Percentiles rank a stretch among this genome's conserved stretches.
Conservation (phyloP, 202 grass and related monocot species). For the Schoenoplectus tabernaemontani region DNA sequence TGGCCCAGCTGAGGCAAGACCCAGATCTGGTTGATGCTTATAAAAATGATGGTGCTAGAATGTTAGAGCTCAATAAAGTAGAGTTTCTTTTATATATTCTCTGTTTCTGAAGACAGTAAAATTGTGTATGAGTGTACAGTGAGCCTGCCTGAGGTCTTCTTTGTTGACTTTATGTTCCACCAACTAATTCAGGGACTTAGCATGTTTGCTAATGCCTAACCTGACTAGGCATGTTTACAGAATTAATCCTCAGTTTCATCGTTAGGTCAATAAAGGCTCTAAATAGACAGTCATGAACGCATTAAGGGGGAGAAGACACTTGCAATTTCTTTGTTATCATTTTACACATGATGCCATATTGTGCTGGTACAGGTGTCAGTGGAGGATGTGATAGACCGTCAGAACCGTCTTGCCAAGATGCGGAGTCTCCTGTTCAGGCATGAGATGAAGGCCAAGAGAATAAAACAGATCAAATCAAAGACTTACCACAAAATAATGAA, state of each 20-base stretch:
- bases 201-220: background rate
- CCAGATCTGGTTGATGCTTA: constrained; percentile 63
- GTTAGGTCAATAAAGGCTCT: background rate
- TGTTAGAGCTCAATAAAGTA: constrained; percentile 94
- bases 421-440: constrained; percentile 89
- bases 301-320: background rate
- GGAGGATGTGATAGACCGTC: constrained; percentile 66
- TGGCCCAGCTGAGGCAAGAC: constrained; percentile 38
- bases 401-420: constrained; percentile 90
- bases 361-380: constrained; percentile 49
- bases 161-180: background rate
- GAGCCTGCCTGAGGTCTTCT: background rate
- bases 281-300: background rate
- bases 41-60: constrained; percentile 78
- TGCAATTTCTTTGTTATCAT: background rate
- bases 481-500: constrained; percentile 90
- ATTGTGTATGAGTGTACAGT: background rate
- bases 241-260: background rate
- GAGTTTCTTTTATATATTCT: constrained; percentile 10
- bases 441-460: constrained; percentile 83
- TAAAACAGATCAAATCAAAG: constrained; percentile 97
- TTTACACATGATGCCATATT: background rate
- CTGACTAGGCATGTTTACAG: background rate
- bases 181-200: background rate
- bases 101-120: background rate